Base-by-base conservation (phyloP, 2,329 filamentous ascomycete species). In the Stachybotrys echinatus region DNA sequence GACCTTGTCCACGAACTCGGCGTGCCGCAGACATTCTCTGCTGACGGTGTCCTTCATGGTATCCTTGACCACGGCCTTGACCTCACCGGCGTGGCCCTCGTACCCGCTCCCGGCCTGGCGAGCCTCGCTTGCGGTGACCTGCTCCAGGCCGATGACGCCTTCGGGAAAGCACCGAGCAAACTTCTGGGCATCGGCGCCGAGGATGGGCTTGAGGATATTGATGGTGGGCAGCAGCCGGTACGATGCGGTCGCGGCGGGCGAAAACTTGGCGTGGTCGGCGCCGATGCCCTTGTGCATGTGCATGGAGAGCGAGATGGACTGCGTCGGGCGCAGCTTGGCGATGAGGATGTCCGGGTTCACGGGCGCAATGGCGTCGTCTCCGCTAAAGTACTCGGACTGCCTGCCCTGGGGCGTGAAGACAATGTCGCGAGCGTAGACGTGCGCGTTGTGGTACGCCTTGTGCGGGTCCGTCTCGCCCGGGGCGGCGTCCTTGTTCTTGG, bases 271-370 rank as follows among this genome's bases (percentile, higher is more conserved):
- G 69, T 99, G 94, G 70, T 99, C 94, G 55, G 87, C 84, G 45
- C 94, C 94, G 58, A 95, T 84, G 53, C 95, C 94, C 74, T 96
- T 95, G 73, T 95, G 85, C 73, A 92, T 94, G 75, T 97, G 92
- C 80, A 95, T 87, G 58, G 88, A 84, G 54, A 96, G 76, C 62
- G 89, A 80, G 61, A 99, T 89, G 60, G 83, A 81, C 75, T 99
- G 95, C 5, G 88, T 88, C 0, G 95, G 94, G 23, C 94, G 85
- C 69, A 99, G 74, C 75, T 99, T 99, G 53, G 91, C 91, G 65
- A 99, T 84, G 50, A 99, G 75, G 54, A 99, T 96, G 64, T 96
- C 88, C 2, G 92, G 92, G 71, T 97, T 90, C 39, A 89, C 84
- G 21, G 92, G 84, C 37, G 76, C 74, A 58, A 99, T 89, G 49